Evolutionary conservation across 1,139 yeast genomes (phyloP).

Genomic region (Saccharomycopsis phalli): DNA sequence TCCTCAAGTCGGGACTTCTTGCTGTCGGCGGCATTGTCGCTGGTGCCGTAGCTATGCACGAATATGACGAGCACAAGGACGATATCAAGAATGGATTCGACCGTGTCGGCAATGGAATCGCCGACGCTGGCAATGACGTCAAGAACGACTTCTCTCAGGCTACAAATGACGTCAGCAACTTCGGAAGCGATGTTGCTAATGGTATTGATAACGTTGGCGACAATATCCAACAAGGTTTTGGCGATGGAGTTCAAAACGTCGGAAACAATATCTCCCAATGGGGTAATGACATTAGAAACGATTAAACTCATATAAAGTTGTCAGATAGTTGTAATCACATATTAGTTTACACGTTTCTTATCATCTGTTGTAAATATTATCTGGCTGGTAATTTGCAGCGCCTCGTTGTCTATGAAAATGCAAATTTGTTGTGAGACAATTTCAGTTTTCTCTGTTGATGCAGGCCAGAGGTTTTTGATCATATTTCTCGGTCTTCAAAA

Average conservation of each 20-base stretch:
- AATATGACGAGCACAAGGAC: conserved; percentile 12
- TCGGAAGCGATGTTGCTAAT: conserved; percentile 15
- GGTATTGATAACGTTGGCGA: conserved; percentile 18
- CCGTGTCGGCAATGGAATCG: conserved; percentile 1
- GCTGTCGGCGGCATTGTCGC: conserved; percentile 17
- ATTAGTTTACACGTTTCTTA: too few relatives aligned
- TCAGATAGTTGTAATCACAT: too few relatives aligned
- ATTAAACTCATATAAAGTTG: neutral
- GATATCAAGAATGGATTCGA: conserved; percentile 11
- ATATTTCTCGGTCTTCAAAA: too few relatives aligned
- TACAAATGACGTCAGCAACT: conserved; percentile 12
- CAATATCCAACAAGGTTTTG: conserved; percentile 14
- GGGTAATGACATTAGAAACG: conserved; percentile 12
- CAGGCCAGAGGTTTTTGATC: too few relatives aligned
- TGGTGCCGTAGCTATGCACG: conserved; percentile 17
- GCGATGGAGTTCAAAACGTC: conserved; percentile 8
- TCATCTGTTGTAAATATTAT: too few relatives aligned
- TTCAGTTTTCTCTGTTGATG: too few relatives aligned
- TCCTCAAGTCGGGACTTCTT: conserved; percentile 13
- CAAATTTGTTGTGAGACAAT: too few relatives aligned
- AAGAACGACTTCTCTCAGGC: conserved; percentile 6
- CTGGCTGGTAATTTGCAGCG: too few relatives aligned
- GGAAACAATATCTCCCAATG: conserved; percentile 15
- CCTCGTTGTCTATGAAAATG: too few relatives aligned
- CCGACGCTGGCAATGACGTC: conserved; percentile 9